phyloP scores from a whole-genome alignment of 1,139 yeast species.

The Blastobotrys ciferrii region DNA sequence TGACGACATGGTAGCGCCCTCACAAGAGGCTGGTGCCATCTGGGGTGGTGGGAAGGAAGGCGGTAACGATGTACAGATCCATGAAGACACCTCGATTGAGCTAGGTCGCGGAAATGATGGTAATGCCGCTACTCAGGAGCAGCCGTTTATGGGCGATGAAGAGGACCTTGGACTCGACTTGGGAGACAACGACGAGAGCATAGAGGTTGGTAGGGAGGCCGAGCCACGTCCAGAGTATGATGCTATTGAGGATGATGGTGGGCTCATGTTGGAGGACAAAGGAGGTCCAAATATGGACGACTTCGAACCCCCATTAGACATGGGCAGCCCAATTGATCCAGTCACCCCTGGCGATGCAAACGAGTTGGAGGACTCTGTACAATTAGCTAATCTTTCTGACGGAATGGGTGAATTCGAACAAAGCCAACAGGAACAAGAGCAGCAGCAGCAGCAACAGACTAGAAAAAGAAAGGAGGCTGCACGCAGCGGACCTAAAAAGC shows the following conservation, averaged over 20 bases:
- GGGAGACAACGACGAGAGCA: slow-evolving; percentile 30
- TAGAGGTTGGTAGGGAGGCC: slow-evolving; percentile 54
- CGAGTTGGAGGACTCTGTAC: slow-evolving; percentile 7
- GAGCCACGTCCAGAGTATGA: slow-evolving; percentile 15
- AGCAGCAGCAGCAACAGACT: slow-evolving; percentile 17
- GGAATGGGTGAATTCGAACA: not conserved
- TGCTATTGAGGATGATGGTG: slow-evolving; percentile 23
- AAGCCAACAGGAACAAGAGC: slow-evolving; percentile 34
- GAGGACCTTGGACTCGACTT: slow-evolving; percentile 35
- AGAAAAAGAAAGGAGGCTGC: not conserved
- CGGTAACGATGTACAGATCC: slow-evolving; percentile 6
- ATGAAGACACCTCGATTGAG: slow-evolving; percentile 39
- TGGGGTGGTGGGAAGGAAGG: not conserved
- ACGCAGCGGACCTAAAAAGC: slow-evolving; percentile 3
- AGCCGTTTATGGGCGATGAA: slow-evolving; percentile 27
- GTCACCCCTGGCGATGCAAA: slow-evolving; percentile 1
- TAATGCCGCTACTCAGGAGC: slow-evolving; percentile 18
- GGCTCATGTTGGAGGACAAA: slow-evolving; percentile 16
- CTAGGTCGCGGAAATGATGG: slow-evolving; percentile 44
- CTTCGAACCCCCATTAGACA: slow-evolving; percentile 37
- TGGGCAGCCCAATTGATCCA: slow-evolving; percentile 7
- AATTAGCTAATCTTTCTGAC: slow-evolving; percentile 4
- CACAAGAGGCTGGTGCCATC: slow-evolving; percentile 3
- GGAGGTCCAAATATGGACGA: slow-evolving; percentile 35
- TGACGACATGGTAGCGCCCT: slow-evolving; percentile 3